Percentiles rank a stretch among this genome's conserved stretches.
Conservation (phyloP, 352 stramenopile genomes). For the Globisporangium acanthophoron region DNA sequence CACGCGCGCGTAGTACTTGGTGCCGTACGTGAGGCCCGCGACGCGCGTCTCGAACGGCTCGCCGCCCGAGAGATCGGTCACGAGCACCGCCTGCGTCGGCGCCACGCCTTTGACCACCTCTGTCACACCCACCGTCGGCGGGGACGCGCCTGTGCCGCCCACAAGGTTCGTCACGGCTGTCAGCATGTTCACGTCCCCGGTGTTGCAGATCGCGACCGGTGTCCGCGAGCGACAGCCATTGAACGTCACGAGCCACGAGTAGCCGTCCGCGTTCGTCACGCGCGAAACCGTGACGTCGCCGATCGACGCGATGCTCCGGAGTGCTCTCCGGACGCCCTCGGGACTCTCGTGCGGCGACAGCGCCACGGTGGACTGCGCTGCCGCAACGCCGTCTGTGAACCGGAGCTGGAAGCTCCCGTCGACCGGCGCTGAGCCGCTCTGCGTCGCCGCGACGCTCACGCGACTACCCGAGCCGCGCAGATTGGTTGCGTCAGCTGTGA, state of each 20-base stretch:
- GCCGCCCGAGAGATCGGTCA: constrained; percentile 74
- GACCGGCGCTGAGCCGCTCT: constrained; percentile 49
- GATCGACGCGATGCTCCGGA: constrained; percentile 46
- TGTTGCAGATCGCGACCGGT: constrained; percentile 82
- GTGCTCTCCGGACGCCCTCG: constrained; percentile 31
- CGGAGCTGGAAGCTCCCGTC: constrained; percentile 59
- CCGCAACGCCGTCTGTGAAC: constrained; percentile 25
- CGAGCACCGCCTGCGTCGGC: constrained; percentile 35
- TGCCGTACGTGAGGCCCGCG: constrained; percentile 72
- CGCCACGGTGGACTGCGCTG: constrained; percentile 29
- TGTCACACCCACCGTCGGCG: constrained; percentile 38
- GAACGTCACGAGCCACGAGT: constrained; percentile 90
- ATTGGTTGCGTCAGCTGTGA: constrained; percentile 33
- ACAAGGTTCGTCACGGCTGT: constrained; percentile 36
- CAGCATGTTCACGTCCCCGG: constrained; percentile 76
- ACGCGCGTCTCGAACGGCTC: constrained; percentile 68
- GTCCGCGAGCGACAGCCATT: constrained; percentile 64
- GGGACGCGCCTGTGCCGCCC: constrained; percentile 28
- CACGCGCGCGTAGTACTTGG: constrained; percentile 87
- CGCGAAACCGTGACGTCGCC: constrained; percentile 62
- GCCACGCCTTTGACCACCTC: constrained; percentile 54
- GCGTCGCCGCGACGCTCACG: constrained; percentile 23
- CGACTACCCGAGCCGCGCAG: constrained; percentile 43
- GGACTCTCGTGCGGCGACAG: constrained; percentile 55
- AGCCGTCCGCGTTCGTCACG: constrained; percentile 56